These are phyloP conservation scores for Polytolypa hystricis DNA, from an alignment of 2,329 filamentous ascomycete species.

Conservation along the genomic window DNA sequence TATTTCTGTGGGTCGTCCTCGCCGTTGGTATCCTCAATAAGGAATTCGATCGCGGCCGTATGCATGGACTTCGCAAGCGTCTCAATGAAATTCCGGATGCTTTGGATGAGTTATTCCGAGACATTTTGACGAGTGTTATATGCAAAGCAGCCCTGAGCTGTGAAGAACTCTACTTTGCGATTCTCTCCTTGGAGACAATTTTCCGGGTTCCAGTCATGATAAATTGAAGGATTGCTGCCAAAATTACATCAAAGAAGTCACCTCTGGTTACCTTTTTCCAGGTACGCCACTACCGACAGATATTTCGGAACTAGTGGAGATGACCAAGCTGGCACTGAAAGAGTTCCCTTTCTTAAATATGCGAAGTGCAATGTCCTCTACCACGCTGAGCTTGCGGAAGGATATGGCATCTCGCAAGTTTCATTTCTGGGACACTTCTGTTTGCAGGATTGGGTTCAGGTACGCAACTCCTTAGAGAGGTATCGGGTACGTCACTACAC, in stretches of 20 bases:
- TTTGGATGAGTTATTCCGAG: conserved; percentile 11
- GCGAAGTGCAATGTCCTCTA: neutral
- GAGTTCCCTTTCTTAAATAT: neutral
- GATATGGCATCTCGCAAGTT: no score
- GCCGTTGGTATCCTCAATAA: conserved; percentile 38
- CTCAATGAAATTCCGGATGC: conserved; percentile 26
- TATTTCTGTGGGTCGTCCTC: conserved; percentile 40
- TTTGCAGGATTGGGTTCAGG: no score
- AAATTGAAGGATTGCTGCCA: conserved; percentile 24
- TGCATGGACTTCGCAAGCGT: conserved; percentile 15
- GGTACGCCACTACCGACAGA: no score
- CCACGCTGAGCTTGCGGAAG: conserved; percentile 1
- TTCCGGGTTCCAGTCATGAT: conserved; percentile 31
- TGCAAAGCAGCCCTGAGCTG: conserved; percentile 10
- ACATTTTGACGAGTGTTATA: conserved; percentile 11
- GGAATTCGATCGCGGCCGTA: conserved; percentile 21
- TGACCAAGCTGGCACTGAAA: no score
- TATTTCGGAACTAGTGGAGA: no score
- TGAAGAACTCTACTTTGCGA: conserved; percentile 12
- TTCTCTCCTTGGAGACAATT: conserved; percentile 10
- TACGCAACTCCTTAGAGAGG: no score
- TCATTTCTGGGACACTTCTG: no score
- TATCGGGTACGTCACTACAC: no score
- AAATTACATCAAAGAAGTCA: neutral
- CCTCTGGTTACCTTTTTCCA: no score